A percentile compares a stretch with the other conserved stretches of the same genome.
Evolutionary conservation across 2,329 filamentous ascomycete genomes (phyloP).

Genomic region (Beauveria sp.): DNA sequence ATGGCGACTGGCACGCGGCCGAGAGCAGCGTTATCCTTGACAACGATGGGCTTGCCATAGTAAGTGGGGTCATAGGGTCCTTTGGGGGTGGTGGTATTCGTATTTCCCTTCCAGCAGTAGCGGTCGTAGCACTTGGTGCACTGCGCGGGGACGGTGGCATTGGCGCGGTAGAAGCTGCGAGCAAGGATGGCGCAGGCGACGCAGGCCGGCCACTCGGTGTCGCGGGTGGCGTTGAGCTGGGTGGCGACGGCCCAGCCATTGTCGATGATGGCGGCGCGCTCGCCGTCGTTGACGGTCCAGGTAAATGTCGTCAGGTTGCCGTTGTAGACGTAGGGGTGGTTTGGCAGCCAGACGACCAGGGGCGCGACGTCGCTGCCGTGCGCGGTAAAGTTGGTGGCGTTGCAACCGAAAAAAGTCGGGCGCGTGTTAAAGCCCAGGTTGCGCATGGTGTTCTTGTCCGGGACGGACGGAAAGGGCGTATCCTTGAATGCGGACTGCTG

Average conservation of each 20-base stretch:
- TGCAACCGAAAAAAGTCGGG: constrained; percentile 76
- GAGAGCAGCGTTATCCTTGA: constrained; percentile 4
- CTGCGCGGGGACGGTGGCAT: constrained; percentile 53
- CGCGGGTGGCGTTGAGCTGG: constrained; percentile 65
- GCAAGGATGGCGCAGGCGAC: constrained; percentile 74
- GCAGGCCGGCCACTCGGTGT: constrained; percentile 66
- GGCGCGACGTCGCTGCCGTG: constrained; percentile 38
- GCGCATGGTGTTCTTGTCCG: constrained; percentile 65
- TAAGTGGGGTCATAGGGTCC: constrained; percentile 32
- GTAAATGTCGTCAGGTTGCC: constrained; percentile 72
- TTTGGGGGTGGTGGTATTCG: constrained; percentile 21
- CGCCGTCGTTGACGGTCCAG: constrained; percentile 48
- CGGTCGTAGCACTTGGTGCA: constrained; percentile 66
- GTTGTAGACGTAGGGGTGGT: constrained; percentile 59
- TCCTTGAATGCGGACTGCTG: constrained; percentile 44
- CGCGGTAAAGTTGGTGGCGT: constrained; percentile 44
- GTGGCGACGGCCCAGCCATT: constrained; percentile 79
- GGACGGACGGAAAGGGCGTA: constrained; percentile 64
- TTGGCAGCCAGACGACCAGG: constrained; percentile 75
- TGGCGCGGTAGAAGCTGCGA: constrained; percentile 60
- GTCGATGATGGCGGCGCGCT: constrained; percentile 66
- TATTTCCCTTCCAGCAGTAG: constrained; percentile 83
- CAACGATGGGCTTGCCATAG: constrained; percentile 9
- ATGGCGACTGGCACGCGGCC: constrained; percentile 25
- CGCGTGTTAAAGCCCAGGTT: constrained; percentile 66